Percentiles rank a stretch among this genome's conserved stretches.
phyloP scores from a whole-genome alignment of 345 rosid genomes.

The Acer campestre region DNA sequence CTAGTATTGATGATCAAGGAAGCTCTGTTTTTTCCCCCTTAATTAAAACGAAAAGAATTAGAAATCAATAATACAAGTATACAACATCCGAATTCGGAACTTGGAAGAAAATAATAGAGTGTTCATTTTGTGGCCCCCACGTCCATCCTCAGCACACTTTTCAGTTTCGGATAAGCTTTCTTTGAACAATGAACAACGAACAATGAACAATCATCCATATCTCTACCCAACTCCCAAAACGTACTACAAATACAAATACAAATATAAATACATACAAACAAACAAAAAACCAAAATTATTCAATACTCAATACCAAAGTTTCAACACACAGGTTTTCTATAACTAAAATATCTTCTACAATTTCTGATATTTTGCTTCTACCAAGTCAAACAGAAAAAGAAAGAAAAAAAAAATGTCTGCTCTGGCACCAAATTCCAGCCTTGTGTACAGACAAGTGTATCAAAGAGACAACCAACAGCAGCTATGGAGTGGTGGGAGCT shows the following conservation, averaged over 20 bases:
- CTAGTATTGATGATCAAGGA: no score
- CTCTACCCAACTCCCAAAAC: no score
- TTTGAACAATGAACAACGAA: neutral
- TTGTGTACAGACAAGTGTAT: constrained; percentile 46
- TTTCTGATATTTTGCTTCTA: neutral
- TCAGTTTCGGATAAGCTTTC: constrained; percentile 23
- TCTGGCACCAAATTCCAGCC: constrained; percentile 49
- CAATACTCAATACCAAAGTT: no score
- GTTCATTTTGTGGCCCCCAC: constrained; percentile 7
- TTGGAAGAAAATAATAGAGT: neutral
- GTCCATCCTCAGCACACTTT: neutral
- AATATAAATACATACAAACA: no score
- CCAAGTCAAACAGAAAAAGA: neutral
- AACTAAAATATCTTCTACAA: neutral
- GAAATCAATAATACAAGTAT: no score
- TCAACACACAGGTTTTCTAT: no score
- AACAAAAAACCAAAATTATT: no score
- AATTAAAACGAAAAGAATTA: no score
- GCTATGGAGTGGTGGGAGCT: constrained; percentile 34
- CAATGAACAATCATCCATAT: no score
- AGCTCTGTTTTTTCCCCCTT: no score
- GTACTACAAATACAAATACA: no score
- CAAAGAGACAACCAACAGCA: constrained; percentile 46
- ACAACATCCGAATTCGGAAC: neutral
- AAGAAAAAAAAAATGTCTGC: constrained; percentile 46